Evolutionary conservation across 2,329 filamentous ascomycete genomes (phyloP).

Genomic region (Fonsecaea nubica): DNA sequence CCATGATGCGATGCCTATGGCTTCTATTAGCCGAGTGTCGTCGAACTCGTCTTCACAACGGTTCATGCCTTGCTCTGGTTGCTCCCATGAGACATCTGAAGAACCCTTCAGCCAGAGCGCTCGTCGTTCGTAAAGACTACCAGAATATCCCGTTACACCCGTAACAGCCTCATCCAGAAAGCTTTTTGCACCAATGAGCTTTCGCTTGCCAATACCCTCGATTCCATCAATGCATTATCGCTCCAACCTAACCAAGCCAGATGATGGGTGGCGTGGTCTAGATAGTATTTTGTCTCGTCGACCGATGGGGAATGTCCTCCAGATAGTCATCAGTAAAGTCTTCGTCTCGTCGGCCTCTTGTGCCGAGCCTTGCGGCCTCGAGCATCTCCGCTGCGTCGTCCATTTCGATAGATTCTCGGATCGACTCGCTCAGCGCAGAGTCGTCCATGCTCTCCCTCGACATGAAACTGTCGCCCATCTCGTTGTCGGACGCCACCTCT

Average conservation of each 20-base stretch:
- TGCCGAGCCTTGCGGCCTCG: conserved; percentile 24
- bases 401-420: conserved; percentile 55
- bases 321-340: conserved; percentile 38
- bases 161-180: neutral
- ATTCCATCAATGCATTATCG: neutral
- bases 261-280: neutral
- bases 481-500: conserved; percentile 50
- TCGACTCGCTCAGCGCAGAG: conserved; percentile 54
- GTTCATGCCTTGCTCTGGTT: neutral
- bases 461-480: conserved; percentile 64
- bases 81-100: neutral
- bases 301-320: conserved; percentile 22
- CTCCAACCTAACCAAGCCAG: neutral
- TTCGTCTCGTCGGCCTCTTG: conserved; percentile 39
- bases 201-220: neutral
- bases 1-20: neutral
- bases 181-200: neutral
- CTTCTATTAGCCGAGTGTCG: neutral
- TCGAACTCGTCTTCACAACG: neutral
- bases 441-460: conserved; percentile 60
- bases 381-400: conserved; percentile 34
- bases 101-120: neutral
- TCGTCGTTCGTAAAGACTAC: neutral
- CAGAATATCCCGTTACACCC: neutral
- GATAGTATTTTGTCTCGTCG: conserved; percentile 4